Conservation (phyloP, 2,329 filamentous ascomycete species). For the Colletotrichum phormii region DNA sequence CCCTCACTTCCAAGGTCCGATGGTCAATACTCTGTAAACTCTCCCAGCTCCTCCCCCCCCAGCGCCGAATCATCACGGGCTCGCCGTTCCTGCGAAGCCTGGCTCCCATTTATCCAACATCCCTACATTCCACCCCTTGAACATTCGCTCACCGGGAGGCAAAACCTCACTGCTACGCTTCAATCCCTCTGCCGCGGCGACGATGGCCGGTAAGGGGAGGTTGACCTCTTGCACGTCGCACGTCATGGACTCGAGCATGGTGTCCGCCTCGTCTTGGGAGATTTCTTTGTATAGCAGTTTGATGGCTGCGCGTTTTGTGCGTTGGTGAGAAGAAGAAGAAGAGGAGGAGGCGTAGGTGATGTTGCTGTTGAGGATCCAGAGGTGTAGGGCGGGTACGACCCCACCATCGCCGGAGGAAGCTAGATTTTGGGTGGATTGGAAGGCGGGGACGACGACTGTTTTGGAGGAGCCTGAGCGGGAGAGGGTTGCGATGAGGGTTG, state of each 20-base stretch:
- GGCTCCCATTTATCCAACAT: constrained; percentile 66
- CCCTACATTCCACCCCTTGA: constrained; percentile 76
- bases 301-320: constrained; percentile 52
- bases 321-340: constrained; percentile 12
- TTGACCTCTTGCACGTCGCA: constrained; percentile 70
- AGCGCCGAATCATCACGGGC: no score
- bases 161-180: constrained; percentile 61
- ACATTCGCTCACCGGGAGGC: constrained; percentile 65
- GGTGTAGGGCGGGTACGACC: constrained; percentile 47
- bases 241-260: constrained; percentile 61
- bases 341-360: constrained; percentile 62
- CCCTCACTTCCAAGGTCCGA: no score
- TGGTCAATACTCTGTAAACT: no score
- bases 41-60: no score
- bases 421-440: neutral
- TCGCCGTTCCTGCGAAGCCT: no score
- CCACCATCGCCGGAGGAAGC: constrained; percentile 14
- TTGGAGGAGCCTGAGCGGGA: constrained; percentile 69
- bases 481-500: constrained; percentile 64
- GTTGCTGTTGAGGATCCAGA: constrained; percentile 69
- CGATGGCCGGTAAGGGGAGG: constrained; percentile 63
- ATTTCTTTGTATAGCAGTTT: constrained; percentile 66
- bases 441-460: constrained; percentile 60
- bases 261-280: constrained; percentile 55
- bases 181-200: constrained; percentile 57